Percentiles rank a stretch among this genome's conserved stretches.
phyloP scores from a whole-genome alignment of 306 rosid species.

The Sindora glabra region DNA sequence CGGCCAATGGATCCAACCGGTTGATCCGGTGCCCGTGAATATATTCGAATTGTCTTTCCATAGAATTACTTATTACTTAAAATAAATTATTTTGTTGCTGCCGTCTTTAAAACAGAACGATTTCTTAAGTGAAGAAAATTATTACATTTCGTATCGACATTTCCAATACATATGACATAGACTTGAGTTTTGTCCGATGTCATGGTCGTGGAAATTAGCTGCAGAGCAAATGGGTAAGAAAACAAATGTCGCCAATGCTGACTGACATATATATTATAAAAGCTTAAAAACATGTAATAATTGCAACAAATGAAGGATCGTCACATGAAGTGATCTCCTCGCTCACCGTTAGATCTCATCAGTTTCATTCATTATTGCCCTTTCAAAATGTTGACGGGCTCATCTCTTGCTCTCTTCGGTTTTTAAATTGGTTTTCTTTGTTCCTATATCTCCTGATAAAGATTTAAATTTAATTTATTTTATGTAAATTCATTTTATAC shows the following conservation, averaged over 20 bases:
- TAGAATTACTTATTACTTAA: too few relatives aligned
- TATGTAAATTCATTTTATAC: too few relatives aligned
- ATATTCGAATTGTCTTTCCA: too few relatives aligned
- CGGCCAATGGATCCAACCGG: too few relatives aligned
- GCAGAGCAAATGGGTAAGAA: not conserved
- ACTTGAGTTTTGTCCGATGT: slow-evolving; percentile 1
- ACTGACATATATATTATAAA: slow-evolving; percentile 8
- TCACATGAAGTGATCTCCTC: slow-evolving; percentile 28
- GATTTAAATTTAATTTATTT: too few relatives aligned
- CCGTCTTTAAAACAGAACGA: too few relatives aligned
- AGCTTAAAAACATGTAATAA: too few relatives aligned
- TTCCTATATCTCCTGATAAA: too few relatives aligned
- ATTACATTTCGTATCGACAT: slow-evolving; percentile 1
- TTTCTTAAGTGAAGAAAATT: not conserved
- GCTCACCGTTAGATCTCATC: not conserved
- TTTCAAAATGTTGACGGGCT: slow-evolving; percentile 18
- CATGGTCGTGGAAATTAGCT: not conserved
- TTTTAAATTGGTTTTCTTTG: not conserved
- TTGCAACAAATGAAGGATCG: slow-evolving; percentile 10
- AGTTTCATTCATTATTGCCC: slow-evolving; percentile 18
- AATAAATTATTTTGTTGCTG: too few relatives aligned
- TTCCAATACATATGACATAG: slow-evolving; percentile 5
- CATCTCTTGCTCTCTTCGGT: not conserved
- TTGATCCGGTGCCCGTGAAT: too few relatives aligned
- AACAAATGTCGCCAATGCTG: slow-evolving; percentile 18